Conservation (phyloP, 768 basidiomycete species). For the Wakefieldia striispora region DNA sequence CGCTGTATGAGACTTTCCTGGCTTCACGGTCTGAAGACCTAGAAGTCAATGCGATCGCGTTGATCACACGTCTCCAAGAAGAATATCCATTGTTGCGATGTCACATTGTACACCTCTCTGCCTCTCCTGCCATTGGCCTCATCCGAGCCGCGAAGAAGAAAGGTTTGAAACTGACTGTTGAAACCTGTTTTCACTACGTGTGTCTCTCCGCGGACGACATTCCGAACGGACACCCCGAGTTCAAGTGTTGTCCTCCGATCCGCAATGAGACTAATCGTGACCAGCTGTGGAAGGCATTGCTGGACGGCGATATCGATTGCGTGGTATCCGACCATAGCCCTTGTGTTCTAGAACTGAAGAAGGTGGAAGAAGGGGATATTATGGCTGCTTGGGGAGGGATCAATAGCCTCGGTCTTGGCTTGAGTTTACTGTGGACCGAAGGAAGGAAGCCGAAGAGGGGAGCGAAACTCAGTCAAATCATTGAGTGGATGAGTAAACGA, state of each 20-base stretch:
- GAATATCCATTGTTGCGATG: slow-evolving; percentile 68
- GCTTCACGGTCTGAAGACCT: slow-evolving; percentile 77
- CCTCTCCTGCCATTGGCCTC: slow-evolving; percentile 73
- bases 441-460: slow-evolving; percentile 49
- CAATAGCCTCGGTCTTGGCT: slow-evolving; percentile 83
- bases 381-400: slow-evolving; percentile 97
- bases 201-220: slow-evolving; percentile 71
- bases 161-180: slow-evolving; percentile 77
- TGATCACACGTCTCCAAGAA: slow-evolving; percentile 66
- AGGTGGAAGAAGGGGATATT: slow-evolving; percentile 70
- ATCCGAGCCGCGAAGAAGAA: slow-evolving; percentile 66
- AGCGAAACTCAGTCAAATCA: slow-evolving; percentile 55
- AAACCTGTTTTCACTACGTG: slow-evolving; percentile 98
- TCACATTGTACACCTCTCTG: slow-evolving; percentile 95
- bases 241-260: slow-evolving; percentile 97
- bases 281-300: slow-evolving; percentile 75
- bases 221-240: slow-evolving; percentile 75
- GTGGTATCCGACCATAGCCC: slow-evolving; percentile 97
- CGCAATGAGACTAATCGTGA: slow-evolving; percentile 71
- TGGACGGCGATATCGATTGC: slow-evolving; percentile 83
- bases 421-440: slow-evolving; percentile 90
- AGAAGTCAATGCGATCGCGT: slow-evolving; percentile 77
- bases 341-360: slow-evolving; percentile 80
- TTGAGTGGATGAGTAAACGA: slow-evolving; percentile 72
- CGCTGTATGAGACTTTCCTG: slow-evolving; percentile 78